phyloP scores from a whole-genome alignment of 495 filamentous ascomycete species.

The Penicillium flavigenum region DNA sequence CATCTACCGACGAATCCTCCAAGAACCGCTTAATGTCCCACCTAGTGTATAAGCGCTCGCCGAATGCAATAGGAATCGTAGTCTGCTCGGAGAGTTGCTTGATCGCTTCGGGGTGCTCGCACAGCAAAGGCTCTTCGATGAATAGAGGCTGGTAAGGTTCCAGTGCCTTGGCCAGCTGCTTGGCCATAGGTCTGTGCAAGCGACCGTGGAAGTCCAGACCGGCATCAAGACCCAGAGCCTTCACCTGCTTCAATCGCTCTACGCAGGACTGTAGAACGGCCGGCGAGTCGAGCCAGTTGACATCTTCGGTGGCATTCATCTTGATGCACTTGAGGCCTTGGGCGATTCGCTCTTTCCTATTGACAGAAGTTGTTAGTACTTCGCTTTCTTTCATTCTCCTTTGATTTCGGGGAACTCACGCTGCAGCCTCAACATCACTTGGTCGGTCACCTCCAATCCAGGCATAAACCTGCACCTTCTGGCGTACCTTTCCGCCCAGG shows the following conservation, averaged over 20 bases:
- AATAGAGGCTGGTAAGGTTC: slow-evolving; percentile 73
- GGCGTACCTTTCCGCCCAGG: slow-evolving; percentile 71
- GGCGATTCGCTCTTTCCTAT: slow-evolving; percentile 56
- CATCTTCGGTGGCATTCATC: slow-evolving; percentile 81
- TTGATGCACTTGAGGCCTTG: slow-evolving; percentile 77
- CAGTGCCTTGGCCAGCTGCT: slow-evolving; percentile 70
- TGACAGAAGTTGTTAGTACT: background rate
- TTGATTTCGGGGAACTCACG: slow-evolving; percentile 20
- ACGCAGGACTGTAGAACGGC: slow-evolving; percentile 60
- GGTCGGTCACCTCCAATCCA: slow-evolving; percentile 88
- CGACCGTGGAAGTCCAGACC: slow-evolving; percentile 80
- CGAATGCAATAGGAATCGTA: slow-evolving; percentile 70
- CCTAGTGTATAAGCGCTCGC: slow-evolving; percentile 70
- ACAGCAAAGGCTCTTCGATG: slow-evolving; percentile 76
- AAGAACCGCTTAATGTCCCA: slow-evolving; percentile 78
- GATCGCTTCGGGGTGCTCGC: slow-evolving; percentile 69
- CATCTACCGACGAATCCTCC: slow-evolving; percentile 66
- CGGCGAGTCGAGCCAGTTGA: slow-evolving; percentile 80
- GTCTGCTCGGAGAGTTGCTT: slow-evolving; percentile 63
- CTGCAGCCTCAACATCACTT: slow-evolving; percentile 63
- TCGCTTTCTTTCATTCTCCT: background rate
- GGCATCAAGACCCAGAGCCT: slow-evolving; percentile 68
- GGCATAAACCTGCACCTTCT: slow-evolving; percentile 75
- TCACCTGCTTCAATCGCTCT: slow-evolving; percentile 68
- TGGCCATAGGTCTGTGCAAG: slow-evolving; percentile 79